Percentiles rank a stretch among this genome's conserved stretches.
Evolutionary conservation across 306 rosid genomes (phyloP).

Genomic region (Hippophae gyantsensis): DNA sequence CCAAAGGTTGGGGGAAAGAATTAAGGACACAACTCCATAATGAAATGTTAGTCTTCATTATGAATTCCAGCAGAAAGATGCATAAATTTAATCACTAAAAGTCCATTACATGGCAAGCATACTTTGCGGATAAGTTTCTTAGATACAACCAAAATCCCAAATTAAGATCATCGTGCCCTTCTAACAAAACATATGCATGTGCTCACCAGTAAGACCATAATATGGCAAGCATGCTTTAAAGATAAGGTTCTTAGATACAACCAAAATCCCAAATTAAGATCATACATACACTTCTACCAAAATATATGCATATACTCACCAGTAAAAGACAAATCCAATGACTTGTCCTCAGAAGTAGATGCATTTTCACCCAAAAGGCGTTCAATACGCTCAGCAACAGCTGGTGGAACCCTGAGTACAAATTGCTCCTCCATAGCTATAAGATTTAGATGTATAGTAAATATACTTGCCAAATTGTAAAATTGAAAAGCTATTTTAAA

Average conservation of each 20-base stretch:
- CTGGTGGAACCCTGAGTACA: constrained; percentile 46
- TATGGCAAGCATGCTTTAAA: not conserved
- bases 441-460: not conserved
- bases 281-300: not conserved
- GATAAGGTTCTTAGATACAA: not conserved
- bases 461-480: no score
- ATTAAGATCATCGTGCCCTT: not conserved
- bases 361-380: constrained; percentile 32
- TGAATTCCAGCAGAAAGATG: no score
- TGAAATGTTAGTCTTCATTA: no score
- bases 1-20: no score
- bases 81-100: not conserved
- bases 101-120: not conserved
- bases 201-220: constrained; percentile 21
- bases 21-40: no score
- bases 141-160: not conserved
- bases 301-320: constrained; percentile 19
- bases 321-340: constrained; percentile 37
- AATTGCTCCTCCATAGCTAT: constrained; percentile 55
- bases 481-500: no score
- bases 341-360: constrained; percentile 38
- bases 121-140: not conserved
- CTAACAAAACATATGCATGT: not conserved
- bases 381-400: constrained; percentile 47
- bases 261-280: not conserved